Conservation (phyloP, 345 rosid genomes). For the Hibiscus trionum region DNA sequence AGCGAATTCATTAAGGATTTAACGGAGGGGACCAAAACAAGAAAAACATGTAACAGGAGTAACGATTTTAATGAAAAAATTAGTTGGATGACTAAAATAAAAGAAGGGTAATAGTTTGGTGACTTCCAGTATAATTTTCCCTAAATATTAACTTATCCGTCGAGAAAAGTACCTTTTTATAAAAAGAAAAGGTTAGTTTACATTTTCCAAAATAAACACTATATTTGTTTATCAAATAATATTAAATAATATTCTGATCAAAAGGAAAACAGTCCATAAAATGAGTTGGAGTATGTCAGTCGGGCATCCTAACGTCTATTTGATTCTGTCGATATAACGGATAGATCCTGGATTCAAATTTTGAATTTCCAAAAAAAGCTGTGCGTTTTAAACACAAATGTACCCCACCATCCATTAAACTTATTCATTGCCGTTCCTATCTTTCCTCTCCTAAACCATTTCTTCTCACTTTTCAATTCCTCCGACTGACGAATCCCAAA, state of each 20-base stretch:
- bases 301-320: background rate
- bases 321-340: background rate
- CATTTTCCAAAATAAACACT: background rate
- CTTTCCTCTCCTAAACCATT: background rate
- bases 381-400: constrained; percentile 19
- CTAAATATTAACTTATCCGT: no score
- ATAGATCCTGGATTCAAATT: background rate
- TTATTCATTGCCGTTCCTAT: background rate
- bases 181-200: background rate
- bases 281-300: background rate
- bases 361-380: background rate
- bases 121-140: no score
- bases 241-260: background rate
- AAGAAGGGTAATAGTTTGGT: no score
- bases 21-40: no score
- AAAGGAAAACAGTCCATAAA: background rate
- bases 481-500: constrained; percentile 3
- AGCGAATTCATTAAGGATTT: no score
- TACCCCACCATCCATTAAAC: background rate
- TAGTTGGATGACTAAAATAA: no score
- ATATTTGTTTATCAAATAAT: background rate
- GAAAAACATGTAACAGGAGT: no score
- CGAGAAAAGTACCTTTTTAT: no score
- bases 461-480: background rate
- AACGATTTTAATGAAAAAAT: no score